Evolutionary conservation across 306 rosid genomes (phyloP), one percentile per base, ranked within the genome.

Genomic region (Medicago arabica): DNA sequence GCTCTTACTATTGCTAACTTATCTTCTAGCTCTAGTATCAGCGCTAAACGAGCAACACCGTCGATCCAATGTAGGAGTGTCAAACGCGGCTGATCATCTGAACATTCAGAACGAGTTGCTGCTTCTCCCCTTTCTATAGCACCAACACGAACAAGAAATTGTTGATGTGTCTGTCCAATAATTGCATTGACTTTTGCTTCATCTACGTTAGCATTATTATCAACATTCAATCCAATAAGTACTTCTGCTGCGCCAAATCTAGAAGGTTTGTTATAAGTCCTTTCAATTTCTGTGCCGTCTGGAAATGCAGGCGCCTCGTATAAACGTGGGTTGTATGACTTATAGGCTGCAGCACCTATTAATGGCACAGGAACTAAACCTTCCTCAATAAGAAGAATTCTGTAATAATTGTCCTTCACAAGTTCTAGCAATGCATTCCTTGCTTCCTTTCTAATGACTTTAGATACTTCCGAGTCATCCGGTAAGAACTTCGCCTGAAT

Each of bases 281-380:
- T 88, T 78, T 93, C 91, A 74, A 93, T 83, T 75, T 88, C 83
- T 25, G 91, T 84, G 76, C 98, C 98, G 77, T 91, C 98, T 12
- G 98, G 97, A 68, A 93, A 86, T 53, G 86, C 78, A 41, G 91
- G 96, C 89, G 93, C 85, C 50, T 80, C 77, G 83, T 87, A 83
- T 63, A 83, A 53, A 80, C 78, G 75, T 0, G 90, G 97, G 77
- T 64, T 82, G 81, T 88, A 88, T 83, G 98, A 87, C 86, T 91
- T 87, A 83, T 87, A 93, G 59, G 97, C 92, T 60, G 84, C 88
- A 66, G 91, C 66, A 38, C 97, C 98, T 81, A 91, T 63, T 68
- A 91, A 53, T 72, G 98, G 98, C 75, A 93, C 98, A 60, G 92
- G 92, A 83, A 91, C 84, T 66, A 93, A 79, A 67, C 97, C 98